Base-by-base conservation (phyloP, 2,329 filamentous ascomycete genomes). In the Orbilia brochopaga region DNA sequence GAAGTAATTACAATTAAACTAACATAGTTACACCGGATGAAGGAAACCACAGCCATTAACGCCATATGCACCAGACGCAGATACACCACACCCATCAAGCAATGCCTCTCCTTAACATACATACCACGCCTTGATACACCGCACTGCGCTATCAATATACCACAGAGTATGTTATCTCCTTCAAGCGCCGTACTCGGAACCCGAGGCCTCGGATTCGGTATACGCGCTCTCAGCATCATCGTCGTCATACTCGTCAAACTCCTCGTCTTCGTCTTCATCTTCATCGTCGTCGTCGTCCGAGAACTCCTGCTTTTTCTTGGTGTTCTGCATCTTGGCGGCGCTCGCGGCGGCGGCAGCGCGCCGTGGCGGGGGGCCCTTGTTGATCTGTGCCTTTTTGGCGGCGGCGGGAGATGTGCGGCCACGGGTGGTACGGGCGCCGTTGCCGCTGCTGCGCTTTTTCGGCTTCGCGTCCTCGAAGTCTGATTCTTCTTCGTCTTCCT, bases 191-290 rank as follows among this genome's bases (percentile, higher is more conserved):
- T 70, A 70, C 35, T 70, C 66, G 2, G 66, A 70, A 17, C 66
- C 66, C 10, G 66, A 70, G 17, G 50, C 66, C 7, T 70, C 66
- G 8, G 66, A 70, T 21, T 70, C 66, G n/a, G 66, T 70, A 35
- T 70, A 70, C 7, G 54, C 66, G 32, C 66, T 70, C 54, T 70
- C 66, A 10, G 59, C 66, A 15, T 57, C 51, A 19, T 70, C 65
- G 8, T 70, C 65, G 21, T 70, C 66, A 19, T 64, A 59, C 24
- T 70, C 66, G 32, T 70, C 66, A 42, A 64, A 64, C 10, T 70
- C 65, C 24, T 63, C 66, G 17, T 57, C 60, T 21, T 62, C 59
- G 24, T 51, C 54, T 1, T 46, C 52, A 8, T 58, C 54, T 5
- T 55, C 46, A 17, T 64, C 58, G 6, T 61, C 62, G 6, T 56